phyloP scores from a whole-genome alignment of 1,284 basidiomycete species.

The Papiliotrema nemorosa region DNA sequence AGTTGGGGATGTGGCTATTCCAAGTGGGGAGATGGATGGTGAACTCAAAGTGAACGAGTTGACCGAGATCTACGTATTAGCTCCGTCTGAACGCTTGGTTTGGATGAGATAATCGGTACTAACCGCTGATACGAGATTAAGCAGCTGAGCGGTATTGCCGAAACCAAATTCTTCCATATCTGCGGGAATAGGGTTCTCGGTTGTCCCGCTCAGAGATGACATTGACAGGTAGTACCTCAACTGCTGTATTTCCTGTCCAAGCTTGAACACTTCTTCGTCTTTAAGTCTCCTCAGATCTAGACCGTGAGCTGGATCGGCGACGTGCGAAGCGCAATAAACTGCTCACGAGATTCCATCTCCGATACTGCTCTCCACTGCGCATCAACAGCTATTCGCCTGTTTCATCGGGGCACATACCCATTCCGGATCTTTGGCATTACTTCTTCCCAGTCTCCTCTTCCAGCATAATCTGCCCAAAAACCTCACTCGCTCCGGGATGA shows the following conservation, averaged over 20 bases:
- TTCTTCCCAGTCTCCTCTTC: slow-evolving; percentile 56
- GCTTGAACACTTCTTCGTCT: slow-evolving; percentile 26
- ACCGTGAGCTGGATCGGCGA: not conserved
- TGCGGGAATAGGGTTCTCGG: slow-evolving; percentile 20
- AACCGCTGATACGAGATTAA: slow-evolving; percentile 42
- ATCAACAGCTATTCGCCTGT: not conserved
- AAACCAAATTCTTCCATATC: slow-evolving; percentile 44
- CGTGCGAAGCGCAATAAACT: not conserved
- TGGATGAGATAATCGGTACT: slow-evolving; percentile 7
- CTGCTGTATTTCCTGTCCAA: slow-evolving; percentile 36
- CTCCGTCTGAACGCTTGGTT: not conserved
- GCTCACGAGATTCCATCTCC: slow-evolving; percentile 70
- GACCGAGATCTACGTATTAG: slow-evolving; percentile 63
- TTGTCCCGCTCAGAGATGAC: slow-evolving; percentile 9
- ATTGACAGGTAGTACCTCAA: slow-evolving; percentile 38
- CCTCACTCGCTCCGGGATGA: slow-evolving; percentile 64
- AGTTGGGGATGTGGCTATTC: slow-evolving; percentile 71
- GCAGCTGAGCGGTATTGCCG: slow-evolving; percentile 22
- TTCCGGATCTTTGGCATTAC: slow-evolving; percentile 46
- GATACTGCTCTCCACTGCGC: slow-evolving; percentile 63
- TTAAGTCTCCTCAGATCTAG: slow-evolving; percentile 11
- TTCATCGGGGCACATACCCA: slow-evolving; percentile 56
- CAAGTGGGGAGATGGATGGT: slow-evolving; percentile 70
- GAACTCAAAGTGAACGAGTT: slow-evolving; percentile 84
- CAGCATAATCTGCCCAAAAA: slow-evolving; percentile 72